Evolutionary conservation across 805 yeast genomes (phyloP).

Genomic region (Candida takata): DNA sequence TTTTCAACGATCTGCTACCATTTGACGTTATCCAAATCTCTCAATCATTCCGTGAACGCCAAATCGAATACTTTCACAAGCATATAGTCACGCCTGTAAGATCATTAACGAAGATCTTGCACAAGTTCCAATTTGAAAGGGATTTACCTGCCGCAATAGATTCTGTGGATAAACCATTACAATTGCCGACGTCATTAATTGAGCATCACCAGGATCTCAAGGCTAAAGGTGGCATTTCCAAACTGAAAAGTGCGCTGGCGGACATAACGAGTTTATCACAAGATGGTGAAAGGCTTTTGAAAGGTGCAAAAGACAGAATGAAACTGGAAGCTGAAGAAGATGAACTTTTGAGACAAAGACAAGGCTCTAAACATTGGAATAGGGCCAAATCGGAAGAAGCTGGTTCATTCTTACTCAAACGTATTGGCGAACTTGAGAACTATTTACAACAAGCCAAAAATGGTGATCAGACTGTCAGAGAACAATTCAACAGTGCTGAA

Average conservation of each 20-base stretch:
- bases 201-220: constrained; percentile 49
- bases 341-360: constrained; percentile 37
- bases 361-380: constrained; percentile 51
- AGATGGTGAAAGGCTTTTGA: constrained; percentile 36
- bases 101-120: constrained; percentile 38
- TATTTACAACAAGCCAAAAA: constrained; percentile 50
- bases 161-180: constrained; percentile 44
- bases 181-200: constrained; percentile 50
- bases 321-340: constrained; percentile 51
- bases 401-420: constrained; percentile 31
- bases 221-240: constrained; percentile 43
- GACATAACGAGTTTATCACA: constrained; percentile 40
- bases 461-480: constrained; percentile 51
- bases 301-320: constrained; percentile 40
- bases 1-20: constrained; percentile 66
- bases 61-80: constrained; percentile 41
- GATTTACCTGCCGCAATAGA: constrained; percentile 61
- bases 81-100: constrained; percentile 42
- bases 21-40: constrained; percentile 57
- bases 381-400: constrained; percentile 41
- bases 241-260: constrained; percentile 33
- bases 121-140: constrained; percentile 37
- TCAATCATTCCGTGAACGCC: constrained; percentile 61
- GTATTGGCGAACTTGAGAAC: constrained; percentile 36
- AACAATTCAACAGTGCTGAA: constrained; percentile 42